Base-by-base conservation (phyloP, 805 yeast genomes). In the Suhomyces vadensis region DNA sequence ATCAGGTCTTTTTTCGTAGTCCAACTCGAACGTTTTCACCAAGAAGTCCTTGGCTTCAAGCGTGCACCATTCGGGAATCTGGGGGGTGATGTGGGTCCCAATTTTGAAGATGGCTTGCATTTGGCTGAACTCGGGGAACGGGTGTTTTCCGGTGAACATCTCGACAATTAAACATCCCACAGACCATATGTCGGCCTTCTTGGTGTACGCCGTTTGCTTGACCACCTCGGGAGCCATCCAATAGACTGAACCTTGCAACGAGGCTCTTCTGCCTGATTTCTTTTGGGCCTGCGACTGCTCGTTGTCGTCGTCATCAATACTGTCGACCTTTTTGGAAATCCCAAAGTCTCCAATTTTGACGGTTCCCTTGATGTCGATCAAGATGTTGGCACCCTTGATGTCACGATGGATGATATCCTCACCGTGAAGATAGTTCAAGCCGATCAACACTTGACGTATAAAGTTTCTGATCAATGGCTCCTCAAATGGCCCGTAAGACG, bases 151-250 rank as follows among this genome's bases (percentile, higher is more conserved):
- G 0, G 99, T 90, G 56, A 88, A 83, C 96, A 94, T 90, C 64
- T 94, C 99, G 25, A 94, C 83, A 10, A 92, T 79, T 20, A 94
- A 75, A 63, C 98, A 94, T 0, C 98, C 99, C 7, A 95, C 85
- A 0, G 97, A 88, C 99, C 99, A 94, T 20, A 94, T 89, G 62
- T 94, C 99, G 0, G 96, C 96, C 63, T 88, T 89, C 29, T 85
- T 83, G 1, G 98, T 92, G 42, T 92, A 87, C 0, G 90, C 87
- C 1, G 87, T 83, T 58, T 91, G 97, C 56, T 90, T 88, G 13
- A 94, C 98, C 6, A 94, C 98, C 61, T 94, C 99, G 0, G 99
- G 99, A 0, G 99, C 98, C 99, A 94, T 94, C 98, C 99, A 94
- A 60, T 85, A 94, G 0, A 92, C 74, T 36, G 96, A 88, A 0